Conservation (phyloP, 805 yeast genomes). For the Brettanomyces anomalus region DNA sequence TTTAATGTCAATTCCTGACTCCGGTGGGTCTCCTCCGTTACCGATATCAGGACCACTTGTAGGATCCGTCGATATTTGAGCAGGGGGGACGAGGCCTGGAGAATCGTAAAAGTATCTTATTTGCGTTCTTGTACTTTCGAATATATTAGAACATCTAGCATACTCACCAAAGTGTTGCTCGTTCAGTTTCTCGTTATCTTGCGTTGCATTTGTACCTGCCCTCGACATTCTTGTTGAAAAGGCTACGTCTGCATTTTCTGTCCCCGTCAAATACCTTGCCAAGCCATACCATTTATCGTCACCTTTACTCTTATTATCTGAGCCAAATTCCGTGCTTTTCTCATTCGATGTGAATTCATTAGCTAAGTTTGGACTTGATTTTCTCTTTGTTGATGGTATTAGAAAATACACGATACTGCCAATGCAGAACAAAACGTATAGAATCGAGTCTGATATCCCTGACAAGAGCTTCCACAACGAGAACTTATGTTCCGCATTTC, state of each 20-base stretch:
- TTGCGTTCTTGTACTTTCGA: constrained; percentile 50
- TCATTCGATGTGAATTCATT: not conserved
- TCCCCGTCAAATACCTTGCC: constrained; percentile 46
- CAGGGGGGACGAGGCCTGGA: constrained; percentile 53
- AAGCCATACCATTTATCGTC: constrained; percentile 64
- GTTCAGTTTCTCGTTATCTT: constrained; percentile 17
- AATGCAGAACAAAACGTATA: not conserved
- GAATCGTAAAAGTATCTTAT: constrained; percentile 59
- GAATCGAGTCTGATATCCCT: not conserved
- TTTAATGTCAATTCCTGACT: constrained; percentile 50
- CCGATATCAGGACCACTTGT: constrained; percentile 46
- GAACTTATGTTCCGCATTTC: not conserved
- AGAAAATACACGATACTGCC: not conserved
- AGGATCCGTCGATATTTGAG: constrained; percentile 23
- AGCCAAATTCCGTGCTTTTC: not conserved
- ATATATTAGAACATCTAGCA: constrained; percentile 65
- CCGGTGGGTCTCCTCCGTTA: constrained; percentile 49
- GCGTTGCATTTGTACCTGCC: not conserved
- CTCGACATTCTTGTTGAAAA: no score
- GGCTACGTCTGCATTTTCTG: constrained; percentile 10
- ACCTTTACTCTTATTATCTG: not conserved
- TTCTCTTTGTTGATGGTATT: not conserved
- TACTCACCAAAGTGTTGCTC: constrained; percentile 48
- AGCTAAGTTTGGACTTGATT: not conserved
- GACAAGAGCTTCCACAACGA: not conserved